A percentile compares a stretch with the other conserved stretches of the same genome.
phyloP scores from a whole-genome alignment of 2,329 filamentous ascomycete genomes.

The Cladosporium sp. region DNA sequence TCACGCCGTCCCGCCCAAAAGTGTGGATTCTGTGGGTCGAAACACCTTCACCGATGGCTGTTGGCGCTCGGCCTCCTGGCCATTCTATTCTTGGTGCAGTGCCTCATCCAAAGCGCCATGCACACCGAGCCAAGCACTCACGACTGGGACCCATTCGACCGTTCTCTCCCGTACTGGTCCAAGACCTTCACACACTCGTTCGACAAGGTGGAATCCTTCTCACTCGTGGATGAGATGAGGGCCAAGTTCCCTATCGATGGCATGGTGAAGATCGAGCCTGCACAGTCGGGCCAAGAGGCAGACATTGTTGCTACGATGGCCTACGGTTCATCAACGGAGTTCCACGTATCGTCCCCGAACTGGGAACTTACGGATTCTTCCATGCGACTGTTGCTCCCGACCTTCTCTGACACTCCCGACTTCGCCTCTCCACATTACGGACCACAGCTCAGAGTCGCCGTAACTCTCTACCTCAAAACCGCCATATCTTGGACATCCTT shows the following conservation, averaged over 20 bases:
- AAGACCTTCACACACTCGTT: neutral
- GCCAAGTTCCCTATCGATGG: constrained; percentile 33
- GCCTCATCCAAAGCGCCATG: neutral
- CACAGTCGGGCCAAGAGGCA: constrained; percentile 35
- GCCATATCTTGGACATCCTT: constrained; percentile 37
- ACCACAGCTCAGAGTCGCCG: constrained; percentile 41
- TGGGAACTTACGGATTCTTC: neutral
- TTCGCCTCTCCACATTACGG: constrained; percentile 16
- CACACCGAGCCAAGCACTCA: neutral
- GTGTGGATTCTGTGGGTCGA: neutral
- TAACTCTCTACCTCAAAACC: constrained; percentile 40
- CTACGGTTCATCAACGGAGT: constrained; percentile 37
- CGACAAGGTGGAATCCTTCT: constrained; percentile 23
- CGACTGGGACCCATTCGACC: neutral
- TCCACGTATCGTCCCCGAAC: neutral
- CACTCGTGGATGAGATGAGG: constrained; percentile 31
- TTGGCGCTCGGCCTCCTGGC: neutral
- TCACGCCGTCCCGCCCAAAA: neutral
- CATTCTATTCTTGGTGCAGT: neutral
- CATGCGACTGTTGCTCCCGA: neutral
- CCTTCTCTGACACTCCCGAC: neutral
- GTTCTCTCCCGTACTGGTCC: neutral
- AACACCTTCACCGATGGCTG: neutral
- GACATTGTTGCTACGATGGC: constrained; percentile 40
- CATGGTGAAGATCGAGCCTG: constrained; percentile 41